phyloP scores from a whole-genome alignment of 106 monocot genomes.

The Dendrobium officinale region DNA sequence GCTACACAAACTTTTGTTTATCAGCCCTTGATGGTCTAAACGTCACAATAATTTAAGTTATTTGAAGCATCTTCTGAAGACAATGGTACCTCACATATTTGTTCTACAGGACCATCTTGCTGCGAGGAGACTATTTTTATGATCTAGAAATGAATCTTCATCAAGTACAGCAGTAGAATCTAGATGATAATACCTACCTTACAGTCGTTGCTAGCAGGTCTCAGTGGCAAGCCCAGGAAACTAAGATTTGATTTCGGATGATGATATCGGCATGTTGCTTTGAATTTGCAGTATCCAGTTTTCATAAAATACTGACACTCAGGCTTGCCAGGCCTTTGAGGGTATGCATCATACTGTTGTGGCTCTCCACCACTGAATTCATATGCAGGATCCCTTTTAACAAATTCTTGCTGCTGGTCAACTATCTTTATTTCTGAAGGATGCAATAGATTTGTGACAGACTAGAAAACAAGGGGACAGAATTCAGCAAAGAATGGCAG shows the following conservation, averaged over 20 bases:
- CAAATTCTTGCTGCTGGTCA: not conserved
- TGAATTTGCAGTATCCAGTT: not conserved
- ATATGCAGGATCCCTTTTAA: not conserved
- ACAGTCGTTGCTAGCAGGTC: constrained; percentile 32
- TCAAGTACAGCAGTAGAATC: constrained; percentile 28
- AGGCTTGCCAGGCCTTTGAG: not conserved
- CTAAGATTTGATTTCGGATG: constrained; percentile 1
- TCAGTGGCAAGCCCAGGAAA: constrained; percentile 9
- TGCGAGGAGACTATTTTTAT: constrained; percentile 9
- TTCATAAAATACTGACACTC: constrained; percentile 2
- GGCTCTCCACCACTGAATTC: not conserved
- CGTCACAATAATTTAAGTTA: no score
- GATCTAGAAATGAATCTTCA: constrained; percentile 8
- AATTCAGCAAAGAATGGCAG: no score
- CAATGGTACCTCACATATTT: constrained; percentile 9
- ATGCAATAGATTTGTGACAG: not conserved
- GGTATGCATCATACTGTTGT: not conserved
- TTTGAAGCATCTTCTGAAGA: constrained; percentile 15
- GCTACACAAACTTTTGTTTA: no score
- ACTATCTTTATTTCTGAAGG: not conserved
- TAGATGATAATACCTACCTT: constrained; percentile 49
- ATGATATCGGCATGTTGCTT: not conserved
- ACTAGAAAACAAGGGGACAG: not conserved
- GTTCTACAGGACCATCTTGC: not conserved
- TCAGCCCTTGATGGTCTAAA: no score